Base-by-base conservation (phyloP, 176 grass and related monocot genomes). In the Thinopyrum elongatum region DNA sequence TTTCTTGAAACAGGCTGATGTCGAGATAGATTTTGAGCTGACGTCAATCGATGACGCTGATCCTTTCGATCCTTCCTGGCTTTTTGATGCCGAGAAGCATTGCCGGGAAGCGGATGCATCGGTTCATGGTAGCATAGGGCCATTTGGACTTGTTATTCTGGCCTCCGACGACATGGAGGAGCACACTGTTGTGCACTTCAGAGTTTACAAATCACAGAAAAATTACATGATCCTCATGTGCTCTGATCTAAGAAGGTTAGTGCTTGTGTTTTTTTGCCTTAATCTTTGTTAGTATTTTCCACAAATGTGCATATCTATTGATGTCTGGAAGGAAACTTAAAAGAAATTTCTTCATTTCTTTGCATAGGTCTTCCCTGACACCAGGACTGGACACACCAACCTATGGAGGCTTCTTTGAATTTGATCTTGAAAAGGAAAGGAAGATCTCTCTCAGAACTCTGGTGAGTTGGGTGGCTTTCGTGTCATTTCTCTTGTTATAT, bases 121-220 rank as follows among this genome's bases (percentile, higher is more conserved):
- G 3, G 34, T 80, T 72, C 47, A 55, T 57, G 92, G 90, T 22
- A 23, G 58, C 2, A 30, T 92, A 53, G 95, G 95, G 41, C 95
- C 90, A 35, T 97, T 97, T 73, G 95, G 90, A 23, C 79, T 97
- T 33, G 4, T 94, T 59, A 31, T 94, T 77, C 88, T 97, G 80
- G 90, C 87, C 33, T 97, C 95, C 62, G 82, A 90, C 25, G 22
- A 87, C 39, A 81, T 93, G 59, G 88, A 89, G 36, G 92, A 94
- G 84, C 65, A 84, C 70, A 93, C 92, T 12, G 83, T 85, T 12
- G 46, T 97, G 7, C 90, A 93, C 64, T 94, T 97, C 61, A 91
- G 87, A 72, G 82, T 97, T 38, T 94, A 94, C 75, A 94, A 74
- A 65, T 89, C 85, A 74, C 42, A 90, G 51, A 65, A 81, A 19